Conservation (phyloP, 2,329 filamentous ascomycete species). For the Claviceps lovelessii region DNA sequence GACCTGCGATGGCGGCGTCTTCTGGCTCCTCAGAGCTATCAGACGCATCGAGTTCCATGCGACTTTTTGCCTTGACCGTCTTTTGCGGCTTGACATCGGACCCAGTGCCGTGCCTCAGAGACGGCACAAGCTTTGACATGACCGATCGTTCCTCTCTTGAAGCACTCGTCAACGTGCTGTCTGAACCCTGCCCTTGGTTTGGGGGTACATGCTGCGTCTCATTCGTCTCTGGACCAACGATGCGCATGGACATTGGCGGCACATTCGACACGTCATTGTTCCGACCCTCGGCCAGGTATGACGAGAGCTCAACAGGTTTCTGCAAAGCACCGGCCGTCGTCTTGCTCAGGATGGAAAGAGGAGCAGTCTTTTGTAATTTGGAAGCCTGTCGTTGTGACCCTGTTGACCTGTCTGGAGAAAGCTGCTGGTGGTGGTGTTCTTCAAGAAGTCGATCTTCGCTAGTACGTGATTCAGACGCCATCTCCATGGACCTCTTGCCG, state of each 20-base stretch:
- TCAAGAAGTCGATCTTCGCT: slow-evolving; percentile 30
- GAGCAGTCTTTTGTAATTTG: slow-evolving; percentile 58
- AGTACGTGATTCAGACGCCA: slow-evolving; percentile 27
- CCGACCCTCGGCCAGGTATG: slow-evolving; percentile 29
- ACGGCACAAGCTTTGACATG: slow-evolving; percentile 8
- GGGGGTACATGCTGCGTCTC: slow-evolving; percentile 25
- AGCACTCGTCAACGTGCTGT: slow-evolving; percentile 19
- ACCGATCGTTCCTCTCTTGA: slow-evolving; percentile 23
- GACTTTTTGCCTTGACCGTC: slow-evolving; percentile 34
- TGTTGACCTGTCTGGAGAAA: slow-evolving; percentile 24
- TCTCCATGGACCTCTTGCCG: slow-evolving; percentile 50
- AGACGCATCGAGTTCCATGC: slow-evolving; percentile 57
- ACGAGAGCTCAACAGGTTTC: slow-evolving; percentile 26
- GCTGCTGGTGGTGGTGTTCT: slow-evolving; percentile 21
- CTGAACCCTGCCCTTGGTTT: slow-evolving; percentile 13
- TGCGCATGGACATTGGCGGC: slow-evolving; percentile 42
- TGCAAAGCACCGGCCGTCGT: slow-evolving; percentile 15
- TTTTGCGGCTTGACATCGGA: slow-evolving; percentile 40
- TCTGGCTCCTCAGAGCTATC: slow-evolving; percentile 39
- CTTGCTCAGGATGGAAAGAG: slow-evolving; percentile 26
- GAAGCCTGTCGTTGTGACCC: slow-evolving; percentile 41
- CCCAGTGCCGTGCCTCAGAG: slow-evolving; percentile 19
- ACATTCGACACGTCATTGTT: slow-evolving; percentile 40
- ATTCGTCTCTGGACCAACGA: slow-evolving; percentile 40
- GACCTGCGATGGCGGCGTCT: slow-evolving; percentile 18